Evolutionary conservation across 805 yeast species (phyloP), one percentile per base, ranked within the genome.

Genomic region (Candida glaebosa): DNA sequence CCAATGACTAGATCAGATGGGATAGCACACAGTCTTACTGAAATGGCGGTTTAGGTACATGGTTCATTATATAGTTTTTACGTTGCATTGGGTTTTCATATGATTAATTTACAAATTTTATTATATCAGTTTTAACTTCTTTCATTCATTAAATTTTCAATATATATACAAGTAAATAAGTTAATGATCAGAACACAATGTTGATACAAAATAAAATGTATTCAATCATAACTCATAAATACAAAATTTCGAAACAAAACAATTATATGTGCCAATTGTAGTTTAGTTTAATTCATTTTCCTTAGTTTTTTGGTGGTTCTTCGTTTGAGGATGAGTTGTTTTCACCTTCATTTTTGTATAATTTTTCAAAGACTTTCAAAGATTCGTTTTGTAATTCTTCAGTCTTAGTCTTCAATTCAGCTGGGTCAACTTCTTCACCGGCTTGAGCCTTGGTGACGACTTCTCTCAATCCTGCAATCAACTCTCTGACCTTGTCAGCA

Each of bases 331-430:
- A 49, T 28, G 45, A 42, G 37, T 40, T 42, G 31, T 44, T 48
- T 47, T 47, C 46, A 28, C 54, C 59, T 40, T 54, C 53, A 53
- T 57, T 54, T 47, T 61, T 61, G 54, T 61, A 60, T 56, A 81
- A 69, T 74, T 84, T 80, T 69, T 82, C 87, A 61, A 86, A 84
- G 52, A 85, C 76, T 65, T 82, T 81, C 72, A 86, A 75, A 14
- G 91, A 81, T 54, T 83, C 76, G 57, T 71, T 78, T 71, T 85
- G 90, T 63, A 85, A 72, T 58, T 80, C 86, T 50, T 83, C 88
- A 52, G 87, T 79, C 76, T 81, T 78, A 53, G 78, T 69, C 76
- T 83, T 83, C 66, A 86, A 74, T 53, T 74, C 79, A 53, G 78
- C 73, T 47, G 79, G 67, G 56, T 78, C 75, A 52, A 81, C 82